Conservation (phyloP, 2,329 filamentous ascomycete genomes). For the Chaetomium strumarium region DNA sequence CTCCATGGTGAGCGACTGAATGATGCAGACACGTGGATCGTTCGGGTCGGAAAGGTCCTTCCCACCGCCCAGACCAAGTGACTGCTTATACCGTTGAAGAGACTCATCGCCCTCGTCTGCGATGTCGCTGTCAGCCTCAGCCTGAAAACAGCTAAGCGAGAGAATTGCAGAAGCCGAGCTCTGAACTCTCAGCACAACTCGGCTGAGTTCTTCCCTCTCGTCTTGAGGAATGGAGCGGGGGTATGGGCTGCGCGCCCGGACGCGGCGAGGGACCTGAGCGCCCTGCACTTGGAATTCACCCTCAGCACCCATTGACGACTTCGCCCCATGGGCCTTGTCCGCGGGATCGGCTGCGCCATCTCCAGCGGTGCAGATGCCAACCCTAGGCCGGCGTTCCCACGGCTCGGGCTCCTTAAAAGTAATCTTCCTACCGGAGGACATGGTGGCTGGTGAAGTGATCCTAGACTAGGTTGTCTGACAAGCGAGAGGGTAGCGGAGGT, state of each 20-base stretch:
- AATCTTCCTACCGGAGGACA: conserved; percentile 10
- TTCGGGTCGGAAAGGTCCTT: conserved; percentile 67
- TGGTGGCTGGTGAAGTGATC: neutral
- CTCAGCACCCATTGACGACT: neutral
- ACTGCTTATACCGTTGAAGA: conserved; percentile 95
- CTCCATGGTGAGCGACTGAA: conserved; percentile 84
- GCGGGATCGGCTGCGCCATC: neutral
- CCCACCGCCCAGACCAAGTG: conserved; percentile 76
- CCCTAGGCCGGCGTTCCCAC: neutral
- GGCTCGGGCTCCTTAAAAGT: conserved; percentile 11
- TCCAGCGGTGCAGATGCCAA: neutral
- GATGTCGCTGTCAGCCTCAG: conserved; percentile 10
- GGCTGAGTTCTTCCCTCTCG: conserved; percentile 6
- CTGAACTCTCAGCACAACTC: neutral
- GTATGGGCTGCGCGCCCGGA: conserved; percentile 15
- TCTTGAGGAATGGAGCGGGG: conserved; percentile 7
- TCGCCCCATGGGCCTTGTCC: neutral
- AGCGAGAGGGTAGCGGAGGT: neutral
- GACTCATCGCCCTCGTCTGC: conserved; percentile 75
- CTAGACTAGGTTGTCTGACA: neutral
- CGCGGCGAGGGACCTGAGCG: neutral
- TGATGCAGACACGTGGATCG: conserved; percentile 88
- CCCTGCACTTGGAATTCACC: neutral
- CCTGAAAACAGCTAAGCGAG: neutral
- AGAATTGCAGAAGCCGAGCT: conserved; percentile 11